A percentile compares a stretch with the other conserved stretches of the same genome.
phyloP scores from a whole-genome alignment of 371 early-diverging fungal genomes.

The Syncephalastrum contaminatum region DNA sequence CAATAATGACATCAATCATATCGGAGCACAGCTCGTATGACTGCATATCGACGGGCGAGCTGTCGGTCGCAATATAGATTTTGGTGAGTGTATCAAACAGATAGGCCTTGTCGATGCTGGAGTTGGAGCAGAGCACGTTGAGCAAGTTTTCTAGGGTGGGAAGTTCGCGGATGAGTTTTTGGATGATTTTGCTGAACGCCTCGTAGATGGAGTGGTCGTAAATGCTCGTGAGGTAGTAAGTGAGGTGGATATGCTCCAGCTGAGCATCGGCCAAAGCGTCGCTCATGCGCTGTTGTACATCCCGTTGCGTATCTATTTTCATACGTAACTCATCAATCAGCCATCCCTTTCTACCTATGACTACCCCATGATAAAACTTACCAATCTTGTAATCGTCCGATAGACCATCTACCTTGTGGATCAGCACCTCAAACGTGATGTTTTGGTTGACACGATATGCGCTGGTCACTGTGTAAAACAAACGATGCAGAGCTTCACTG shows the following conservation, averaged over 20 bases:
- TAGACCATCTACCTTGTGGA: conserved; percentile 96
- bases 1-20: conserved; percentile 93
- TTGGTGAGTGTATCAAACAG: conserved; percentile 88
- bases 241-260: conserved; percentile 76
- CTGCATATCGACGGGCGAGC: conserved; percentile 92
- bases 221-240: conserved; percentile 90
- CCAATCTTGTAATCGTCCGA: conserved; percentile 93
- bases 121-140: conserved; percentile 93
- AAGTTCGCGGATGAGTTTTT: conserved; percentile 86
- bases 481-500: conserved; percentile 72
- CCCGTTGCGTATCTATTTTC: conserved; percentile 81
- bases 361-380: conserved; percentile 18
- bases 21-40: conserved; percentile 91
- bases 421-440: conserved; percentile 89
- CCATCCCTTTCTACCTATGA: not conserved
- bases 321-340: not conserved
- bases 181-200: conserved; percentile 93
- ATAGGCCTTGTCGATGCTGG: conserved; percentile 94
- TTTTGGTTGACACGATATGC: conserved; percentile 81
- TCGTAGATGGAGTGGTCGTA: conserved; percentile 95
- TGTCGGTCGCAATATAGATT: conserved; percentile 94
- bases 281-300: conserved; percentile 85
- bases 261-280: conserved; percentile 86
- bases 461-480: conserved; percentile 73
- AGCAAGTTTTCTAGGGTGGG: conserved; percentile 90